Conservation (phyloP, 2,329 filamentous ascomycete genomes). For the Fusarium solani-melongenae region DNA sequence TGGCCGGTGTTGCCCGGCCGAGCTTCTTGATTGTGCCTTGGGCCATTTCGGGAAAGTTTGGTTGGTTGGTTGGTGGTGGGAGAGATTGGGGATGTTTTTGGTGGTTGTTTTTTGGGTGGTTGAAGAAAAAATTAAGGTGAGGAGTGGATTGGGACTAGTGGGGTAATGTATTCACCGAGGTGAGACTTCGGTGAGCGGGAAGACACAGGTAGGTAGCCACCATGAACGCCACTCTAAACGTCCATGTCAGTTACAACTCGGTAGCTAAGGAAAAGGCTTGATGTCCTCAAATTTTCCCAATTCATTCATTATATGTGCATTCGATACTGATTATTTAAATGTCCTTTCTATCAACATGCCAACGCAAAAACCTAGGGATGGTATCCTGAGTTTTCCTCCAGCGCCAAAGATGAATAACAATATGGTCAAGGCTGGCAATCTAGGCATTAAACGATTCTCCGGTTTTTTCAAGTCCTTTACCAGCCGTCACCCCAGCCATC, state of each 20-base stretch:
- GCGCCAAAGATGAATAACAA: conserved; percentile 8
- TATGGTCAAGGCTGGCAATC: conserved; percentile 6
- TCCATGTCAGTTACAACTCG: neutral
- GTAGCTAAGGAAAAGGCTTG: too few relatives aligned
- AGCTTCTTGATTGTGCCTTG: conserved; percentile 66
- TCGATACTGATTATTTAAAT: neutral
- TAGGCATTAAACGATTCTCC: neutral
- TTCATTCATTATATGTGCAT: neutral
- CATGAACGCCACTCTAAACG: neutral
- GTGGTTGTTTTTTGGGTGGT: conserved; percentile 2
- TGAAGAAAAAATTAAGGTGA: conserved; percentile 39
- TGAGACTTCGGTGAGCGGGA: neutral
- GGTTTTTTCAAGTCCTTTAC: conserved; percentile 48
- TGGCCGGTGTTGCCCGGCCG: conserved; percentile 53
- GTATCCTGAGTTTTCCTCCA: conserved; percentile 35
- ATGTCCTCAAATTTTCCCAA: neutral
- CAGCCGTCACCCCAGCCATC: conserved; percentile 76
- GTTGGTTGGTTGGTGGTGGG: conserved; percentile 6
- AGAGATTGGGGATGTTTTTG: neutral
- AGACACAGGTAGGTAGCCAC: neutral
- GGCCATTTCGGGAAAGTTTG: conserved; percentile 55
- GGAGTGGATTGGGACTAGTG: neutral
- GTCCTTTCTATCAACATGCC: conserved; percentile 22
- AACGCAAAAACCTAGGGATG: conserved; percentile 11
- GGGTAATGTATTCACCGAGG: conserved; percentile 19